A percentile compares a stretch with the other conserved stretches of the same genome.
Conservation (phyloP, 495 filamentous ascomycete species). For the Penicillium pancosmium region DNA sequence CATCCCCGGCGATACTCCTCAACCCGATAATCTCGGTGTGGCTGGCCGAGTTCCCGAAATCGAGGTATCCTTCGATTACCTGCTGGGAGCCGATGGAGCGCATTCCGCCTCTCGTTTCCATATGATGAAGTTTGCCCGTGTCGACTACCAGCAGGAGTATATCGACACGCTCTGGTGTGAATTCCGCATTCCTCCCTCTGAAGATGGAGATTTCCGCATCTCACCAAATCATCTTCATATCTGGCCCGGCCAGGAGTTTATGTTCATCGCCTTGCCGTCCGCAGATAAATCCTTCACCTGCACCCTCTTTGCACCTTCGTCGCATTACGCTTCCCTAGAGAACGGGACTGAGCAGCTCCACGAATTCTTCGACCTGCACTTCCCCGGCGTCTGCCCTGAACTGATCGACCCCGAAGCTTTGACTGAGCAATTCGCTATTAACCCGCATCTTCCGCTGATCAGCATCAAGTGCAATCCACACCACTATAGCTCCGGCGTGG, state of each 20-base stretch:
- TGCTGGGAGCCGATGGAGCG: slow-evolving; percentile 95
- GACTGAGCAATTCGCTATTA: slow-evolving; percentile 67
- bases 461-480: slow-evolving; percentile 89
- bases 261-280: slow-evolving; percentile 97
- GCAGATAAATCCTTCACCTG: slow-evolving; percentile 91
- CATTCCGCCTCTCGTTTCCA: slow-evolving; percentile 89
- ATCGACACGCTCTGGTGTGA: slow-evolving; percentile 98
- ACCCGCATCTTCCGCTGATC: slow-evolving; percentile 90
- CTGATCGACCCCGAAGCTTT: slow-evolving; percentile 73
- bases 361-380: slow-evolving; percentile 74
- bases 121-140: slow-evolving; percentile 87
- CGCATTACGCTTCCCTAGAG: slow-evolving; percentile 55
- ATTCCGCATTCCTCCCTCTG: slow-evolving; percentile 72
- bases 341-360: slow-evolving; percentile 57
- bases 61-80: slow-evolving; percentile 81
- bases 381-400: slow-evolving; percentile 83
- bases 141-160: slow-evolving; percentile 93
- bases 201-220: slow-evolving; percentile 66
- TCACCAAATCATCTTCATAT: slow-evolving; percentile 95
- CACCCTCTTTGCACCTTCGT: slow-evolving; percentile 82
- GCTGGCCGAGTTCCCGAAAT: slow-evolving; percentile 57
- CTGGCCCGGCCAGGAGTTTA: slow-evolving; percentile 88
- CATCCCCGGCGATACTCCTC: slow-evolving; percentile 35
- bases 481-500: slow-evolving; percentile 74
- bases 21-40: slow-evolving; percentile 29